Conservation (phyloP, 345 rosid genomes). For the Eucalyptus microcorys region DNA sequence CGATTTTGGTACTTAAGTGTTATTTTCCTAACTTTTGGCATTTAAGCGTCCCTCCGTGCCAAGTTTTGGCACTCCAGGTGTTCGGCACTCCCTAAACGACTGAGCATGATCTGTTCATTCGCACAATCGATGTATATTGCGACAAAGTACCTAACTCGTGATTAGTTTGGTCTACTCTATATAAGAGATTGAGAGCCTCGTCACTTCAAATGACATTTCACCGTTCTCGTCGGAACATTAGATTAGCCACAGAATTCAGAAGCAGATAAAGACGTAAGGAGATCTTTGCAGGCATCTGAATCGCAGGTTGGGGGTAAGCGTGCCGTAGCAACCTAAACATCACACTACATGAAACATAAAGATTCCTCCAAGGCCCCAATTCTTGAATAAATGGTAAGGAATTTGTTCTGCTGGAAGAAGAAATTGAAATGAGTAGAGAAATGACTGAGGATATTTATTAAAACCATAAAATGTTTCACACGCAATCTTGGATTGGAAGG, state of each 20-base stretch:
- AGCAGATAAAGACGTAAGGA: not conserved
- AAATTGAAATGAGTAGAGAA: not conserved
- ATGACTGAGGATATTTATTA: not conserved
- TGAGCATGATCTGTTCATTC: too few species aligned
- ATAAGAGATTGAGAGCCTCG: not conserved
- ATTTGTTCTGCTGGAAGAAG: not conserved
- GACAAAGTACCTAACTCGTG: not conserved
- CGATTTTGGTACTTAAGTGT: too few species aligned
- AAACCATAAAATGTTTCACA: not conserved
- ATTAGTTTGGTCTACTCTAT: not conserved
- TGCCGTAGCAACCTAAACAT: not conserved
- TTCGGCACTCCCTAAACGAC: too few species aligned
- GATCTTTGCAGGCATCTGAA: not conserved
- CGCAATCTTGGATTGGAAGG: not conserved
- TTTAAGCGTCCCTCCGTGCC: too few species aligned
- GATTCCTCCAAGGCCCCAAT: not conserved
- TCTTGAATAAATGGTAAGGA: not conserved
- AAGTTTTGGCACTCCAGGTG: too few species aligned
- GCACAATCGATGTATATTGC: not conserved
- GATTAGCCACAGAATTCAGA: not conserved
- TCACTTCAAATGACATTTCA: not conserved
- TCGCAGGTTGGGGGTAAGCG: not conserved
- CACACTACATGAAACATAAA: not conserved
- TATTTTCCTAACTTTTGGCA: too few species aligned
- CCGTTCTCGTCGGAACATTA: not conserved